Conservation (phyloP, 768 basidiomycete species). For the Psilocybe azurescens region DNA sequence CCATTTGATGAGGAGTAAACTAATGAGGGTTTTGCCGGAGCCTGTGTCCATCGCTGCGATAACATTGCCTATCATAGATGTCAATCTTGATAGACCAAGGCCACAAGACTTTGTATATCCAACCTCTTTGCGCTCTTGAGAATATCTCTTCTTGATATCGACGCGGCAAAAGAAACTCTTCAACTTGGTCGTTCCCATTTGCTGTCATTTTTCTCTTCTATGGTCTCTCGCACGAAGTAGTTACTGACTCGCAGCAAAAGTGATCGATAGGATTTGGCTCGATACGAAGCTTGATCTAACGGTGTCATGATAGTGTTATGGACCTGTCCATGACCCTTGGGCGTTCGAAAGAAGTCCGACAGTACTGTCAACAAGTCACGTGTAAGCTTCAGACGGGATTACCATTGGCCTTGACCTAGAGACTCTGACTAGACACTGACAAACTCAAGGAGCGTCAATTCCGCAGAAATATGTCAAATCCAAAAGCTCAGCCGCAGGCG, state of each 20-base stretch:
- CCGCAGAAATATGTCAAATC: constrained; percentile 4
- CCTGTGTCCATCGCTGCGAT: constrained; percentile 81
- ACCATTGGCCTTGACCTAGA: no score
- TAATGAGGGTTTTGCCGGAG: constrained; percentile 80
- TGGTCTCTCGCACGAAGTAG: no score
- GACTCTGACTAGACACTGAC: no score
- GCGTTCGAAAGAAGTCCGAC: neutral
- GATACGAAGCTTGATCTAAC: neutral
- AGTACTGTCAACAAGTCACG: neutral
- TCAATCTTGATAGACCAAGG: neutral
- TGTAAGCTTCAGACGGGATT: no score
- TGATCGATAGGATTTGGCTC: neutral
- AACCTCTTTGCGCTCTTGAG: constrained; percentile 58
- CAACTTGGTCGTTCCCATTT: neutral
- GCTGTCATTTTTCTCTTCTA: neutral
- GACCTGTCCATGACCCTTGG: neutral
- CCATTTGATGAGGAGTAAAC: constrained; percentile 80
- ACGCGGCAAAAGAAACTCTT: constrained; percentile 34
- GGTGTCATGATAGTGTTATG: neutral
- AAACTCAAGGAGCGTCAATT: neutral
- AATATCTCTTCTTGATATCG: constrained; percentile 80
- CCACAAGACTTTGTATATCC: neutral
- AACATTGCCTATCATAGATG: constrained; percentile 56
- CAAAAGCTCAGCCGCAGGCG: constrained; percentile 8
- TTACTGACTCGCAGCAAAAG: no score